Evolutionary conservation across 176 grass and related monocot genomes (phyloP), one percentile per base, ranked within the genome.

Genomic region (Zizania latifolia): DNA sequence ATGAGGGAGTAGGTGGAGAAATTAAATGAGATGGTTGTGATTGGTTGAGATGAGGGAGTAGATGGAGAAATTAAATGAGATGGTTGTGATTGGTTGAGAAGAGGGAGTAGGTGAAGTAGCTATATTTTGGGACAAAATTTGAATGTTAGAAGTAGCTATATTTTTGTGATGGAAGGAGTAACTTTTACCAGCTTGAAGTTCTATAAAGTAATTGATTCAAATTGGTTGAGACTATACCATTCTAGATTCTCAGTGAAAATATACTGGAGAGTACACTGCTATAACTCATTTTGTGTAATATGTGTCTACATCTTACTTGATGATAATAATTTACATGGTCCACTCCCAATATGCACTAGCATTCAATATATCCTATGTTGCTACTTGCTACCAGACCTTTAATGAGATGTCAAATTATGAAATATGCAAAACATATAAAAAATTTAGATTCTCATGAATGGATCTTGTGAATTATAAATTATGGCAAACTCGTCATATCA

Each of bases 161-260:
- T n/a, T n/a, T n/a, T n/a, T n/a, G n/a, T n/a, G n/a, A n/a, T n/a
- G n/a, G n/a, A n/a, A n/a, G n/a, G n/a, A n/a, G n/a, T n/a, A 43
- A 22, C 2, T 33, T 72, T 58, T 32, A 80, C 16, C 34, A 85
- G 35, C 19, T 64, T 58, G 55, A 58, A 67, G 39, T 58, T 67
- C 24, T 23, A 24, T 36, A 60, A 41, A 24, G 30, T 23, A 27
- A 37, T 10, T 39, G 13, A 39, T 66, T 78, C 39, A 26, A 77
- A 71, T 65, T 29, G n/a, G 65, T 38, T 7, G 31, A 75, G 17
- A 51, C 22, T 65, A 62, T 41, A 44, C 22, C 9, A n/a, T 24
- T 78, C 68, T 73, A 50, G 21, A 58, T 79, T 46, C 16, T 43
- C 19, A 46, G 37, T 41, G 28, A 58, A 37, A 57, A 61, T 61